These are phyloP conservation scores for Coniferiporia weirii DNA, from an alignment of 1,284 basidiomycete genomes.

Conservation along the genomic window DNA sequence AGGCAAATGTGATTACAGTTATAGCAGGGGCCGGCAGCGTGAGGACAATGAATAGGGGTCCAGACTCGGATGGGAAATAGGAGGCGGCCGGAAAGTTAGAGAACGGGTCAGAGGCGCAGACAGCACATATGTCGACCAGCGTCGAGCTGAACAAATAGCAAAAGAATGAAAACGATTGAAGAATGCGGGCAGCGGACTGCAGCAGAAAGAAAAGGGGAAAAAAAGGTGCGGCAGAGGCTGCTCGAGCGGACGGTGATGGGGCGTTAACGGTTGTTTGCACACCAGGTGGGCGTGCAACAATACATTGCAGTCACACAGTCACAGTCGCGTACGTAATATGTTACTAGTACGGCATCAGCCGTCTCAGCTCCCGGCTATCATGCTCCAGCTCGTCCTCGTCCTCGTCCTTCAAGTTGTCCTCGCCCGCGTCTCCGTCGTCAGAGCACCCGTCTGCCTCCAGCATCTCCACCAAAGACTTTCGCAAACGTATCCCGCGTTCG, in stretches of 20 bases:
- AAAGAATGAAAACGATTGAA: neutral
- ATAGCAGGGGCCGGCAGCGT: neutral
- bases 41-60: neutral
- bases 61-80: neutral
- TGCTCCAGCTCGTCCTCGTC: constrained; percentile 54
- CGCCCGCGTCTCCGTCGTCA: constrained; percentile 26
- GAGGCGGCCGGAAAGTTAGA: neutral
- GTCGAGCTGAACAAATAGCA: neutral
- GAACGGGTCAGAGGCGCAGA: neutral
- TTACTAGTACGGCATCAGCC: constrained; percentile 58
- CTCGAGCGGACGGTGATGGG: neutral
- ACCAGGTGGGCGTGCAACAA: neutral
- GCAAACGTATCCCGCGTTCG: constrained; percentile 74
- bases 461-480: constrained; percentile 61
- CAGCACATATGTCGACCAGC: neutral
- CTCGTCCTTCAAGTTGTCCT: constrained; percentile 29
- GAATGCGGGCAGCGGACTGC: neutral
- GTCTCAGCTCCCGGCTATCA: constrained; percentile 50
- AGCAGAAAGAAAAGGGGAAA: neutral
- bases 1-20: neutral
- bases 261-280: neutral
- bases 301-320: neutral
- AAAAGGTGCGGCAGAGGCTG: no score
- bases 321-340: neutral
- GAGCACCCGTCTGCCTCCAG: constrained; percentile 39